Evolutionary conservation across 192 early-diverging fungal species (phyloP), one percentile per base, ranked within the genome.

Genomic region (Umbelopsis sp.): DNA sequence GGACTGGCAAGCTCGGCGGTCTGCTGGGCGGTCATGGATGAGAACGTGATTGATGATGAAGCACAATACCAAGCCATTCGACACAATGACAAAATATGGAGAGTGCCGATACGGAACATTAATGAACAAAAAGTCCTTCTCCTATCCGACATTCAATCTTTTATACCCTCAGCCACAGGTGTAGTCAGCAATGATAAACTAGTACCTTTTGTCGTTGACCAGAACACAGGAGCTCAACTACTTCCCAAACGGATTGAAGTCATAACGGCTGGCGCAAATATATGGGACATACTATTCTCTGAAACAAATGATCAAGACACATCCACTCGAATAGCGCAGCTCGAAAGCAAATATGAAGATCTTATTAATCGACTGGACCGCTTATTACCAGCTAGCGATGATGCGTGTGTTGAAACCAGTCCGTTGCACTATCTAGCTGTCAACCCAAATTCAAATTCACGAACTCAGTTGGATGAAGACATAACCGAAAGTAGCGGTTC

Each of bases 151-250:
- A 45, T 77, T 45, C 75, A 77, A 50, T 44, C 75, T 4, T 47
- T 77, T 49, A 49, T 72, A 49, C 75, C 75, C 17, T 53, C 41
- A 11, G 75, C 70, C 11, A 77, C 70, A 47, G 75, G 70, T 10
- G 34, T 77, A 26, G 21, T 77, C 49, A 71, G 70, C 10, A 65
- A 54, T 53, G 45, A 59, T 9, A 71, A 72, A 25, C 29, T 72
- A 20, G 49, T 77, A 24, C 75, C 75, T 6, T 68, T 77, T 45
- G 71, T 65, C 25, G 50, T 65, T 25, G 71, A 72, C 54, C 31
- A 52, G 10, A 34, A 21, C 12, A 41, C 71, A 0, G 43, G 21
- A 20, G 49, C 38, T 4, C 54, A 72, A 65, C n/a, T 72, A 21
- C 22, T 34, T 2, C 71, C 71, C 17, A 72, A 65, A n/a, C 71